Evolutionary conservation across 1,139 yeast species (phyloP).

Genomic region (Candida sanyaensis): DNA sequence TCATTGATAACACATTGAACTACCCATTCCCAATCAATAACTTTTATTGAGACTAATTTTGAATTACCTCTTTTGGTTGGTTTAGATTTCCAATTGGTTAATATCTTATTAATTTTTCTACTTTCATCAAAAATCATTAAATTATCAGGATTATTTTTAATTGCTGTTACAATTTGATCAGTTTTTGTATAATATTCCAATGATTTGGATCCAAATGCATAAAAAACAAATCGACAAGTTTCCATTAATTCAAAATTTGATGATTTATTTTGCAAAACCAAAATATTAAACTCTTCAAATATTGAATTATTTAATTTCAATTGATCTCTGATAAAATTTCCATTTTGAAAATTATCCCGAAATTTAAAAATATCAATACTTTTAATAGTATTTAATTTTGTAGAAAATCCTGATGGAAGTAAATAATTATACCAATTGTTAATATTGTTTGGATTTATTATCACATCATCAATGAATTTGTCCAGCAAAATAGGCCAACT

Average conservation of each 20-base stretch:
- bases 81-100: constrained; percentile 4
- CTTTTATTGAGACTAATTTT: constrained; percentile 4
- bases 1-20: constrained; percentile 70
- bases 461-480: constrained; percentile 58
- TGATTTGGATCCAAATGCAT: constrained; percentile 46
- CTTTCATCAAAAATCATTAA: constrained; percentile 29
- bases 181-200: constrained; percentile 17
- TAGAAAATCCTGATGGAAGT: constrained; percentile 72
- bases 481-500: constrained; percentile 87
- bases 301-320: constrained; percentile 36
- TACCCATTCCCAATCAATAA: constrained; percentile 70
- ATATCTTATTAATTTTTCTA: constrained; percentile 2
- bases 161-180: constrained; percentile 5
- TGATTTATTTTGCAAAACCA: constrained; percentile 29
- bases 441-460: constrained; percentile 23
- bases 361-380: constrained; percentile 47
- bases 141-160: constrained; percentile 2
- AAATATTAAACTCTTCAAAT: constrained; percentile 29
- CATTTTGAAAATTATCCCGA: constrained; percentile 26
- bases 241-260: constrained; percentile 25
- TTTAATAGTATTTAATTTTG: constrained; percentile 31
- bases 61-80: constrained; percentile 2
- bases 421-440: constrained; percentile 55
- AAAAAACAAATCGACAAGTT: constrained; percentile 47
- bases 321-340: constrained; percentile 33